Percentiles rank a stretch among this genome's conserved stretches.
Evolutionary conservation across 2,329 filamentous ascomycete genomes (phyloP).

Genomic region (Verticillium tricorpus): DNA sequence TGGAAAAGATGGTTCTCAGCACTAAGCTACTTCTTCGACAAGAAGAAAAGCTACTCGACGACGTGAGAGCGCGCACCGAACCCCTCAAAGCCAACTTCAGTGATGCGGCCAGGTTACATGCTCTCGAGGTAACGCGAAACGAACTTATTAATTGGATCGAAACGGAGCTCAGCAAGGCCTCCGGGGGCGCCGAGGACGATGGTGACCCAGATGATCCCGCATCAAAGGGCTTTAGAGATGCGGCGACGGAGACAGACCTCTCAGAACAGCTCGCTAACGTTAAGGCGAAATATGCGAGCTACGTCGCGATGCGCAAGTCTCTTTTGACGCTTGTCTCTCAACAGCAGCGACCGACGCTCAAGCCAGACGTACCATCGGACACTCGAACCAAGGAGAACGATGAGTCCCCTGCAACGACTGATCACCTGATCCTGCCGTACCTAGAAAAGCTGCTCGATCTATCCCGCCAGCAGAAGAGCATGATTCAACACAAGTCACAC

Average conservation of each 20-base stretch:
- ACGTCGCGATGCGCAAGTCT: slow-evolving; percentile 43
- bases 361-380: slow-evolving; percentile 4
- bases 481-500: slow-evolving; percentile 56
- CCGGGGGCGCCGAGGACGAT: slow-evolving; percentile 22
- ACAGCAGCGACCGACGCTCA: slow-evolving; percentile 21
- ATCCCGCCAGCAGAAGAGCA: slow-evolving; percentile 51
- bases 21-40: slow-evolving; percentile 52
- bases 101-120: slow-evolving; percentile 40
- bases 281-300: slow-evolving; percentile 49
- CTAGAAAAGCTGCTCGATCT: slow-evolving; percentile 48
- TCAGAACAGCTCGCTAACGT: slow-evolving; percentile 40
- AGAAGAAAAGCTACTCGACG: slow-evolving; percentile 51
- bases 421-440: slow-evolving; percentile 51
- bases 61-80: slow-evolving; percentile 15
- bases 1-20: slow-evolving; percentile 55
- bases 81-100: slow-evolving; percentile 27
- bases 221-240: background rate
- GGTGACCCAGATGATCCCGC: slow-evolving; percentile 11
- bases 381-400: slow-evolving; percentile 5
- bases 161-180: slow-evolving; percentile 51
- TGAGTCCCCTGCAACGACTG: slow-evolving; percentile 17
- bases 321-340: slow-evolving; percentile 38
- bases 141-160: slow-evolving; percentile 65
- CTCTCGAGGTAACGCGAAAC: slow-evolving; percentile 51
- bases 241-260: slow-evolving; percentile 21